Percentiles rank a stretch among this genome's conserved stretches.
Evolutionary conservation across 116 monocot species (phyloP).

Genomic region (Cymodocea nodosa): DNA sequence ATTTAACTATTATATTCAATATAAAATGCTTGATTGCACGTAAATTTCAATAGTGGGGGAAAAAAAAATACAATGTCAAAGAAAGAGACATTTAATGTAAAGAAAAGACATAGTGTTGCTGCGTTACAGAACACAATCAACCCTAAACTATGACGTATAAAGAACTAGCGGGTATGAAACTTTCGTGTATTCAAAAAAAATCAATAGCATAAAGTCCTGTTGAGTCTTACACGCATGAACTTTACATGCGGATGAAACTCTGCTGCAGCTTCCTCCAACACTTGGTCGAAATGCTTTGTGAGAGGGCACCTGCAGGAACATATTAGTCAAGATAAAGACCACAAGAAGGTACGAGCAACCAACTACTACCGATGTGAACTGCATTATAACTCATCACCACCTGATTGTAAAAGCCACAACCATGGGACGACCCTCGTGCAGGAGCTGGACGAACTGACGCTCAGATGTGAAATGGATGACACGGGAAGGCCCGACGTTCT

Average conservation of each 20-base stretch:
- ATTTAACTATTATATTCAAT: too few species aligned
- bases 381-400: constrained; percentile 13
- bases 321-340: neutral
- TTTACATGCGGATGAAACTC: constrained; percentile 74
- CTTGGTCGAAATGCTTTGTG: constrained; percentile 72
- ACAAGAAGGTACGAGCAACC: neutral
- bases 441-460: constrained; percentile 78
- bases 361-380: too few species aligned
- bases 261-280: constrained; percentile 82
- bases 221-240: constrained; percentile 59
- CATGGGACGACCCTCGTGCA: constrained; percentile 76
- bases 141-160: too few species aligned
- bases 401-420: constrained; percentile 86
- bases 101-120: too few species aligned
- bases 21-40: too few species aligned
- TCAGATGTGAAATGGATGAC: constrained; percentile 80
- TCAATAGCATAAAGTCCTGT: too few species aligned
- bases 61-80: too few species aligned
- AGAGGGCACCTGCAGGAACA: constrained; percentile 36
- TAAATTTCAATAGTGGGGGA: too few species aligned
- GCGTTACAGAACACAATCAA: too few species aligned
- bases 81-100: too few species aligned
- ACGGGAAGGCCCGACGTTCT: constrained; percentile 62
- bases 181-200: too few species aligned
- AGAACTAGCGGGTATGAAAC: too few species aligned